A percentile compares a stretch with the other conserved stretches of the same genome.
phyloP scores from a whole-genome alignment of 768 basidiomycete species.

The Tulasnella sp. region DNA sequence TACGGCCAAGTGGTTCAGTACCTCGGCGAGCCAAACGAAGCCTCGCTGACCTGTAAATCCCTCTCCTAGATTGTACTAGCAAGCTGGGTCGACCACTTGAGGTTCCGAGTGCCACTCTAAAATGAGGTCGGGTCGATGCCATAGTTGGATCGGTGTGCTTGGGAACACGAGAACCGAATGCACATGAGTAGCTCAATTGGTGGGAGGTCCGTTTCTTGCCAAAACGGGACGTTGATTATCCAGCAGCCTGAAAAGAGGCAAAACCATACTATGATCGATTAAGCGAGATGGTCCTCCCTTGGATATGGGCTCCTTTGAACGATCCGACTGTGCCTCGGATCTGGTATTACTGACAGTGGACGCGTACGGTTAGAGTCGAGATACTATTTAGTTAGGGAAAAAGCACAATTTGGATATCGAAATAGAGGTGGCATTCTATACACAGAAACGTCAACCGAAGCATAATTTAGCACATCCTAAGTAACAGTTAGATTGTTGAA shows the following conservation, averaged over 20 bases:
- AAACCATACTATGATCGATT: no score
- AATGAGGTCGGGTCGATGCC: neutral
- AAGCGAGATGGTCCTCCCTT: no score
- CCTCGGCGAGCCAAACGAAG: no score
- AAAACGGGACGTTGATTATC: neutral
- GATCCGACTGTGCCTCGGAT: no score
- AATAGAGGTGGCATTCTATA: constrained; percentile 14
- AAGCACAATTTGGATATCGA: neutral
- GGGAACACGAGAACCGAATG: neutral
- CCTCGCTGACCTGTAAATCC: neutral
- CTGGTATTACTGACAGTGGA: neutral
- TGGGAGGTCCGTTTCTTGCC: neutral
- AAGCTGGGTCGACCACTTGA: neutral
- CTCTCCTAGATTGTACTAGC: neutral
- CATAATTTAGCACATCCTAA: constrained; percentile 13
- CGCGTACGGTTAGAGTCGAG: neutral
- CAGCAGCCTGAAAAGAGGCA: neutral
- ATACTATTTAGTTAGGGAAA: neutral
- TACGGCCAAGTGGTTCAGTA: neutral
- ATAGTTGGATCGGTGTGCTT: neutral
- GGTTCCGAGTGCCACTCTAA: neutral
- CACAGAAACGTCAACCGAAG: neutral
- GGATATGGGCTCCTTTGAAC: no score
- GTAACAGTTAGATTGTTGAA: neutral
- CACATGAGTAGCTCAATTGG: neutral